A percentile compares a stretch with the other conserved stretches of the same genome.
Conservation (phyloP, 2,329 filamentous ascomycete genomes). For the Botrytis pseudocinerea region DNA sequence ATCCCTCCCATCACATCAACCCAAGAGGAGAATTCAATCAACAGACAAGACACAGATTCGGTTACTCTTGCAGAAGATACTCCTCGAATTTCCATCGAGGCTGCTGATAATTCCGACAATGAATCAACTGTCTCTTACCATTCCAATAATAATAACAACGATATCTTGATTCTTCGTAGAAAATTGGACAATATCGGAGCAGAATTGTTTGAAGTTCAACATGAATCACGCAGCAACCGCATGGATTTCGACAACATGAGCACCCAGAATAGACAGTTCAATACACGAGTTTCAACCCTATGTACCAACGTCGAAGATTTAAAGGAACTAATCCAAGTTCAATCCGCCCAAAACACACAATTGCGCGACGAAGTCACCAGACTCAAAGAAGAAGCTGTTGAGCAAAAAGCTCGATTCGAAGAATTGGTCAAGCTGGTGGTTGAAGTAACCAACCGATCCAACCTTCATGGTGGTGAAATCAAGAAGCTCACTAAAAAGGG, state of each 20-base stretch:
- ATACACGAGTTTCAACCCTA: background rate
- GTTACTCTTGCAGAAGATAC: background rate
- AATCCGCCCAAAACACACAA: background rate
- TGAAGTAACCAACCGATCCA: background rate
- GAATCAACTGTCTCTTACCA: background rate
- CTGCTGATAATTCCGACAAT: background rate
- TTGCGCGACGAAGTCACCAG: background rate
- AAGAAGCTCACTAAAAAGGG: rapidly evolving
- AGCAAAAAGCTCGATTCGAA: background rate
- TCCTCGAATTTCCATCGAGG: background rate
- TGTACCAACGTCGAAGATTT: background rate
- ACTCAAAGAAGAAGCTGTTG: background rate
- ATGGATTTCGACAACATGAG: background rate
- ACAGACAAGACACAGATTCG: background rate
- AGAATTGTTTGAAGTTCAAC: background rate
- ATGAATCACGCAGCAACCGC: background rate
- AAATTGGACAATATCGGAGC: background rate
- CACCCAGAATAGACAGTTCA: rapidly evolving
- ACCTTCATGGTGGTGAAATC: background rate
- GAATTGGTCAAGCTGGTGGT: background rate
- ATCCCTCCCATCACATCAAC: background rate
- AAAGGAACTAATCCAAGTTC: rapidly evolving
- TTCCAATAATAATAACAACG: background rate
- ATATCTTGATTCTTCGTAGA: background rate
- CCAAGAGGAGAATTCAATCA: background rate